A percentile compares a stretch with the other conserved stretches of the same genome.
phyloP scores from a whole-genome alignment of 78 protist genomes.

The Ministeria vibrans region DNA sequence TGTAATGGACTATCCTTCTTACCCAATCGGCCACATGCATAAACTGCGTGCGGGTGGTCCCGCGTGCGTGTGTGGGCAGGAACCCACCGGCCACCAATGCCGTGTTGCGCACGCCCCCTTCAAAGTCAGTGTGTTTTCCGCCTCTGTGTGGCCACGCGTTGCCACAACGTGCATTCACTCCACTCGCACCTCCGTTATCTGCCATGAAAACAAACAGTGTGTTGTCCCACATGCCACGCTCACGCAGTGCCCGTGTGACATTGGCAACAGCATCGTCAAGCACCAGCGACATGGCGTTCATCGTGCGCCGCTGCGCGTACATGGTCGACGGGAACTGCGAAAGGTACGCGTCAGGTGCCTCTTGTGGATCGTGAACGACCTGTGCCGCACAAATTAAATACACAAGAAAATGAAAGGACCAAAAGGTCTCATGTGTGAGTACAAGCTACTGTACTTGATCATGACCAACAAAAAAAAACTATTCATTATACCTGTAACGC shows the following conservation, averaged over 20 bases:
- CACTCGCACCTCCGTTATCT: slow-evolving; percentile 40
- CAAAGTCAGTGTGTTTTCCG: slow-evolving; percentile 6
- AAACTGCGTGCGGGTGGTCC: not conserved
- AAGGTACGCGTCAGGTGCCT: no score
- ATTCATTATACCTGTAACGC: no score
- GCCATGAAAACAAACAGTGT: slow-evolving; percentile 16
- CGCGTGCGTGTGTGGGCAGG: not conserved
- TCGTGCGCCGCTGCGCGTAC: not conserved
- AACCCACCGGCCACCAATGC: not conserved
- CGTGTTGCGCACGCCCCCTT: slow-evolving; percentile 9
- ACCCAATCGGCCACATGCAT: not conserved
- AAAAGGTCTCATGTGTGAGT: no score
- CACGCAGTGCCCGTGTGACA: slow-evolving; percentile 10
- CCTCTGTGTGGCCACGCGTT: slow-evolving; percentile 19
- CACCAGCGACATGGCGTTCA: not conserved
- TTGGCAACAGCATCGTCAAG: slow-evolving; percentile 41
- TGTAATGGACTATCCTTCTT: no score
- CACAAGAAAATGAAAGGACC: no score
- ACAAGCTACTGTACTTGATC: no score
- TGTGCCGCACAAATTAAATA: no score
- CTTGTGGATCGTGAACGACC: no score
- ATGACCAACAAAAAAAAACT: no score
- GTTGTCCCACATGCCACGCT: slow-evolving; percentile 1
- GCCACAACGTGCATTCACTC: not conserved
- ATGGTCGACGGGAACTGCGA: no score